phyloP scores from a whole-genome alignment of 352 stramenopile species.

The Phytophthora capsici region DNA sequence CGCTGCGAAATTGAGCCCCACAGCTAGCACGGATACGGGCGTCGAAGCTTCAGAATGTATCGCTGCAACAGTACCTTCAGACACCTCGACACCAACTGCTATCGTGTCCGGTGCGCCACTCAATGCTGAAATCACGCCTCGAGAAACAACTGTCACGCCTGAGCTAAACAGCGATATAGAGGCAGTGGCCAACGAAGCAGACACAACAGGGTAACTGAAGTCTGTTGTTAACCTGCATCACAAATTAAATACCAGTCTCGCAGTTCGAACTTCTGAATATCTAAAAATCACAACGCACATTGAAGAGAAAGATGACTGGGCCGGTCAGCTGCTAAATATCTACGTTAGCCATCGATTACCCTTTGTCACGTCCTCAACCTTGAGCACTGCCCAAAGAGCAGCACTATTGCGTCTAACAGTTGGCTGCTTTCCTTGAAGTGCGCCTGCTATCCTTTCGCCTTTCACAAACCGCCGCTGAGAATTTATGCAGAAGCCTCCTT shows the following conservation, averaged over 20 bases:
- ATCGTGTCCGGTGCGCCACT: background rate
- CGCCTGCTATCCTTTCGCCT: background rate
- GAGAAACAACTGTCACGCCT: background rate
- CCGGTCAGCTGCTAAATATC: constrained; percentile 42
- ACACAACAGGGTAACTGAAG: background rate
- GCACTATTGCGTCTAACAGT: constrained; percentile 32
- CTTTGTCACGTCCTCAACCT: constrained; percentile 11
- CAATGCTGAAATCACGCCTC: background rate
- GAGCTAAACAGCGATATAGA: constrained; percentile 1
- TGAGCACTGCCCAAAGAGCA: background rate
- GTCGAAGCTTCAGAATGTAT: too few species aligned
- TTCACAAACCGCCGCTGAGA: background rate
- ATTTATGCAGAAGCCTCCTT: constrained; percentile 33
- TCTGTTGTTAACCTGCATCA: too few species aligned
- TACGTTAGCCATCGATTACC: constrained; percentile 41
- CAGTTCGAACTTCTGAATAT: too few species aligned
- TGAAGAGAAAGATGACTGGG: constrained; percentile 10
- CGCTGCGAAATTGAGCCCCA: background rate
- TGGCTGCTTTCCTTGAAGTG: background rate
- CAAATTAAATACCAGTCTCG: background rate
- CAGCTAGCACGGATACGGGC: background rate
- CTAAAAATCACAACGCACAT: background rate
- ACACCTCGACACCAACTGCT: background rate
- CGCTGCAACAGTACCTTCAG: background rate
- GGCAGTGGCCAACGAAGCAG: background rate